Percentiles rank a stretch among this genome's conserved stretches.
Conservation (phyloP, 768 basidiomycete genomes). For the Tricholomella constricta region DNA sequence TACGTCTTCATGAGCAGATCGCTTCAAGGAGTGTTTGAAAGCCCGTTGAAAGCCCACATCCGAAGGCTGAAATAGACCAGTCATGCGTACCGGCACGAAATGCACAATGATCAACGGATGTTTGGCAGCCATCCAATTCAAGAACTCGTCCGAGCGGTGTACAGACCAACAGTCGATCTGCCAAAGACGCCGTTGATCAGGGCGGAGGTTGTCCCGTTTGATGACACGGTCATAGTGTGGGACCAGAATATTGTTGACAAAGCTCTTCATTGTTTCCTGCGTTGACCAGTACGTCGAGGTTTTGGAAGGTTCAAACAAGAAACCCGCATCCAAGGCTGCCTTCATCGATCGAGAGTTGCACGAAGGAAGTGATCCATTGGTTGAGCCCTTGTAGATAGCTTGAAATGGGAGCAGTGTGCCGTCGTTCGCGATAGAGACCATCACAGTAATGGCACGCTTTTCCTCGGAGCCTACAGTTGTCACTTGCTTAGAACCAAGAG, state of each 20-base stretch:
- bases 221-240: slow-evolving; percentile 29
- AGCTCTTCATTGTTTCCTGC: slow-evolving; percentile 24
- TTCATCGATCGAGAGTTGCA: slow-evolving; percentile 12
- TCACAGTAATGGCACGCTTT: slow-evolving; percentile 43
- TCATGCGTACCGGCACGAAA: slow-evolving; percentile 35
- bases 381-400: slow-evolving; percentile 34
- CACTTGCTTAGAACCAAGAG: slow-evolving; percentile 36
- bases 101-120: slow-evolving; percentile 32
- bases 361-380: slow-evolving; percentile 24
- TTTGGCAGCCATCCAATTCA: slow-evolving; percentile 29
- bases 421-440: slow-evolving; percentile 29
- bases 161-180: slow-evolving; percentile 38
- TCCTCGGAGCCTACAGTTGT: slow-evolving; percentile 35
- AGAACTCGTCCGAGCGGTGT: slow-evolving; percentile 35
- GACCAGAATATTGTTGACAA: slow-evolving; percentile 30
- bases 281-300: slow-evolving; percentile 31
- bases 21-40: slow-evolving; percentile 23
- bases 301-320: slow-evolving; percentile 25
- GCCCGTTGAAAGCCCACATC: slow-evolving; percentile 36
- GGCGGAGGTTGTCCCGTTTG: slow-evolving; percentile 14
- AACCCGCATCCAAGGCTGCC: slow-evolving; percentile 23
- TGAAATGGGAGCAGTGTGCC: slow-evolving; percentile 40
- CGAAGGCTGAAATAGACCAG: slow-evolving; percentile 28
- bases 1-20: slow-evolving; percentile 24
- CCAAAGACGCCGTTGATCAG: slow-evolving; percentile 27